Base-by-base conservation (phyloP, 805 yeast genomes). In the Candida sphagnicola region DNA sequence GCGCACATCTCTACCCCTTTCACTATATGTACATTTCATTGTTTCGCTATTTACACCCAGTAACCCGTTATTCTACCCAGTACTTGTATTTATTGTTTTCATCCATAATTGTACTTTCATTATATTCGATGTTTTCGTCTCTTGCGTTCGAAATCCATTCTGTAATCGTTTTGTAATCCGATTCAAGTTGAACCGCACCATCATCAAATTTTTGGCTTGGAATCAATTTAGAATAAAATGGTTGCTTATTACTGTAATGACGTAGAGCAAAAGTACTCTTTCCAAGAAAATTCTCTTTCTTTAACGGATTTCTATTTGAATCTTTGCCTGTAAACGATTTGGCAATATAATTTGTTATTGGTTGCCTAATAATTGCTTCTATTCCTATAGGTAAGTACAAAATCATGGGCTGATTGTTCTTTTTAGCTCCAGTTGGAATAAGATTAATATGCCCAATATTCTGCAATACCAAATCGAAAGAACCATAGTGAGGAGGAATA, bases 401-500 rank as follows among this genome's bases (percentile, higher is more conserved):
- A 18, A 56, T 58, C 21, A 65, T 38, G 1, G 67, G 61, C 14
- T 56, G 55, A 16, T 58, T 56, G 8, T 39, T 41, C 1, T 33
- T 38, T 16, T 54, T 54, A 1, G 55, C 41, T 1, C 87, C 84
- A 0, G 85, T 80, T 2, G 89, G 82, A 4, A 68, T 70, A 12
- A 85, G 54, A 26, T 77, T 73, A 2, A 84, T 44, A 47, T 72
- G 80, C 0, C 93, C 93, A n/a, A 80, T 53, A 43, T 78, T 79
- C 37, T 75, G 77, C 8, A 85, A 47, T 2, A 85, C 82, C 18
- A 85, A 49, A 49, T 85, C 95, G 8, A 85, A 61, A 4, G 74
- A 54, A 0, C 91, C 91, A 42, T 59, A 65, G 48, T 84, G 84
- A n/a, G 87, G 85, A 0, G 93, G 91, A 3, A 85, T 65, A 2